These are phyloP conservation scores for Chrysanthemum lavandulifolium DNA, from an alignment of 129 eudicot species.

Conservation along the genomic window DNA sequence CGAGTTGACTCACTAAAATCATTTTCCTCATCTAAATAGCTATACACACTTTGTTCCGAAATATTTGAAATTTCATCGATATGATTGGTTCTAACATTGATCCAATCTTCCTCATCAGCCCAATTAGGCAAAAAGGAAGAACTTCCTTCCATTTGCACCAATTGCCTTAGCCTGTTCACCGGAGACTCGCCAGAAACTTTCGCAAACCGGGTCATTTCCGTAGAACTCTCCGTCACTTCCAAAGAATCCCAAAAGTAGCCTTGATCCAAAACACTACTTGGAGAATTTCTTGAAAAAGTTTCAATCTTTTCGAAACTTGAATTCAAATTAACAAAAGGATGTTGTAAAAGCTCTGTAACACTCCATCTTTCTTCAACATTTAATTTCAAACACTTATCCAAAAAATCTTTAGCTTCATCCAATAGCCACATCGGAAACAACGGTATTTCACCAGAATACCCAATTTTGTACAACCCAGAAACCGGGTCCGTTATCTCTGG, in stretches of 20 bases:
- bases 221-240: constrained; percentile 27
- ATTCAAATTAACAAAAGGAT: constrained; percentile 39
- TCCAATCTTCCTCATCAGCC: constrained; percentile 60
- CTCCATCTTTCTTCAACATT: constrained; percentile 53
- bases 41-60: neutral
- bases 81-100: constrained; percentile 43
- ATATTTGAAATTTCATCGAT: constrained; percentile 23
- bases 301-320: constrained; percentile 11
- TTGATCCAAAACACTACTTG: constrained; percentile 60
- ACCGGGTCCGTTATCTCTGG: constrained; percentile 55
- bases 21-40: constrained; percentile 20
- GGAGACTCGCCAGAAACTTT: constrained; percentile 29
- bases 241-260: constrained; percentile 54
- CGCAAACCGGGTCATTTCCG: constrained; percentile 4
- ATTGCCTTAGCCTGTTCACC: constrained; percentile 39
- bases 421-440: constrained; percentile 52
- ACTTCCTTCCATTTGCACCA: constrained; percentile 27
- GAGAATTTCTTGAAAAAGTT: constrained; percentile 40
- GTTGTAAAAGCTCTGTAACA: constrained; percentile 51
- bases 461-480: constrained; percentile 57
- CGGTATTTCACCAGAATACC: constrained; percentile 53
- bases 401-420: constrained; percentile 45
- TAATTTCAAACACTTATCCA: constrained; percentile 51
- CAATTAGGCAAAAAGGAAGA: constrained; percentile 36
- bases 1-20: constrained; percentile 26